Base-by-base conservation (phyloP, 179 eudicot genomes). In the Beta lomatogona region DNA sequence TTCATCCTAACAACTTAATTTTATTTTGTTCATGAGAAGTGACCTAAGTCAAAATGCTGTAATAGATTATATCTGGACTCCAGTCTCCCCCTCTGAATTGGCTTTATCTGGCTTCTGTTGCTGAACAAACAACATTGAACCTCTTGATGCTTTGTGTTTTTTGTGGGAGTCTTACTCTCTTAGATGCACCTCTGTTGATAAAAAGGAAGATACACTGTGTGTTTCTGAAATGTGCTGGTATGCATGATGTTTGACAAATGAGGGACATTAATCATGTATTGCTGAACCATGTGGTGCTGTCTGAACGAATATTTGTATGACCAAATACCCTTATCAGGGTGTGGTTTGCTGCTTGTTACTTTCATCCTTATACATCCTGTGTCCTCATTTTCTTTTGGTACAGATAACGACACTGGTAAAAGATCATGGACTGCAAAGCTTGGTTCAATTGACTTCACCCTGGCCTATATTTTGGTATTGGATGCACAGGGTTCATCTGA, bases 371-470 rank as follows among this genome's bases (percentile, higher is more conserved):
- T 63, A 80, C 48, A 63, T 71, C 61, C 13, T 63, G 65, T 55
- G 59, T 59, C 45, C 64, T 19, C 55, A 59, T 79, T 69, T 45
- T 25, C 21, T 21, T 72, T 63, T 79, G 25, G 36, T 82, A 52
- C 92, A 94, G 98, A 91, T 88, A 81, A 84, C 81, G 87, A 82
- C 57, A 67, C 60, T 54, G 86, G 79, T 69, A 91, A 86, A 86
- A 88, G 86, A 82, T 86, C 91, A 84, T 93, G 93, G 97, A 85
- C 88, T 80, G 94, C 85, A 79, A 93, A 84, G 87, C 92, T 97
- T 77, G 98, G 98, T 52, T 92, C 93, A 74, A 80, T 92, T 81
- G 94, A 92, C 80, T 94, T 94, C 79, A 87, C 94, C 61, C 83
- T 94, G 89, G 98, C 95, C 82, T 92, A 81, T 74, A 79, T 93